A percentile compares a stretch with the other conserved stretches of the same genome.
Conservation (phyloP, 169 alveolate genomes). For the Plasmodium ovale region DNA sequence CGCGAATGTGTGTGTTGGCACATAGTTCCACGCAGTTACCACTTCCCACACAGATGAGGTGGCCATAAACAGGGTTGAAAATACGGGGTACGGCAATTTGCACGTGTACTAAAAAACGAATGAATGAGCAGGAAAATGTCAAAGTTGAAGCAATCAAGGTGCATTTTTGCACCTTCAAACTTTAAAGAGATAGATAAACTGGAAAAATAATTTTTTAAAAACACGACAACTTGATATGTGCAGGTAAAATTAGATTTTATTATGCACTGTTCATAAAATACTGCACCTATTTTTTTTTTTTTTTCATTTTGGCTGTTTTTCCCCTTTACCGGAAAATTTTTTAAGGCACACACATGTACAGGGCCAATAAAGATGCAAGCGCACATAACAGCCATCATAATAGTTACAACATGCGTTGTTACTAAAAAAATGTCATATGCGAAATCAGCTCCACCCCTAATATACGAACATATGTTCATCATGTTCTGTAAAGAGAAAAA, state of each 20-base stretch:
- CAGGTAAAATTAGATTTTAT: neutral
- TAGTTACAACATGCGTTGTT: constrained; percentile 88
- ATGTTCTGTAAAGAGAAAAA: constrained; percentile 78
- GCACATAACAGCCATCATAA: constrained; percentile 88
- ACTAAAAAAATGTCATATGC: constrained; percentile 86
- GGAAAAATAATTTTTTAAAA: neutral
- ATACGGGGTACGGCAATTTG: constrained; percentile 90
- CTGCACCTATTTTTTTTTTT: neutral
- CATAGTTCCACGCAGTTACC: constrained; percentile 73
- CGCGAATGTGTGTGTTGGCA: neutral
- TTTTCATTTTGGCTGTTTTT: neutral
- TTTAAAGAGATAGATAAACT: neutral
- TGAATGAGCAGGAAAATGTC: neutral
- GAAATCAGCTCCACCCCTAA: constrained; percentile 83
- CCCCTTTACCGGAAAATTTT: constrained; percentile 87
- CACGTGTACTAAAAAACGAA: constrained; percentile 84
- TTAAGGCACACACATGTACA: constrained; percentile 87
- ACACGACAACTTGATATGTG: neutral
- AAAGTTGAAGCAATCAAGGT: neutral
- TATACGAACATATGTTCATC: constrained; percentile 82
- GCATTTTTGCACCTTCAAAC: neutral
- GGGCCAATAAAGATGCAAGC: constrained; percentile 91
- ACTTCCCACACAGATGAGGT: constrained; percentile 89
- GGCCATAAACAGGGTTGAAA: constrained; percentile 87
- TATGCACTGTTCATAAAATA: constrained; percentile 18